Conservation (phyloP, 495 filamentous ascomycete genomes). For the Pyronema domesticum region DNA sequence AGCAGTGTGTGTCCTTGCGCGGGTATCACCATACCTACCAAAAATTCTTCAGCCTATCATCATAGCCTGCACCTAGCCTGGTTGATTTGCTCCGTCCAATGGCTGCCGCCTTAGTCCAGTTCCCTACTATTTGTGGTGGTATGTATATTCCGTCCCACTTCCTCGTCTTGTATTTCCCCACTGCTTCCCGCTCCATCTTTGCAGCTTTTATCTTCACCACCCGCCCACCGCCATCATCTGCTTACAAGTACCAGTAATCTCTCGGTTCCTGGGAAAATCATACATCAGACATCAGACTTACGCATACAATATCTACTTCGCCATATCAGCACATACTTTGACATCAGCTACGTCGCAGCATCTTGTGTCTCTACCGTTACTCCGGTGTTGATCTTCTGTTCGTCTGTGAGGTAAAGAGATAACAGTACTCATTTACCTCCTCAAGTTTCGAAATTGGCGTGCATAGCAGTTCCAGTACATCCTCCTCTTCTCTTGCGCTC, state of each 20-base stretch:
- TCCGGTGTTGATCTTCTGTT: too few relatives aligned
- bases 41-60: neutral
- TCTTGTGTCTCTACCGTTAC: too few relatives aligned
- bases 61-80: neutral
- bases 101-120: neutral
- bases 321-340: too few relatives aligned
- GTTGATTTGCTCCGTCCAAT: neutral
- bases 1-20: neutral
- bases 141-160: neutral
- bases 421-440: constrained; percentile 8
- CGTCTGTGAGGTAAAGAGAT: neutral
- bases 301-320: too few relatives aligned
- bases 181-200: neutral
- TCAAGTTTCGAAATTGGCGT: constrained; percentile 24
- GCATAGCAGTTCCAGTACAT: constrained; percentile 21
- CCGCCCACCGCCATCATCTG: neutral
- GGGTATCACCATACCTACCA: neutral
- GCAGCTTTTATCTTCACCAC: neutral
- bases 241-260: neutral
- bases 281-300: too few relatives aligned
- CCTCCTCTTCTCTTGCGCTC: constrained; percentile 25
- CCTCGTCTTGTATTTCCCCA: neutral
- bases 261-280: too few relatives aligned
- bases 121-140: neutral
- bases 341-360: too few relatives aligned